These are phyloP conservation scores for Mariannaea sp. DNA, from an alignment of 2,329 filamentous ascomycete genomes.

Conservation along the genomic window DNA sequence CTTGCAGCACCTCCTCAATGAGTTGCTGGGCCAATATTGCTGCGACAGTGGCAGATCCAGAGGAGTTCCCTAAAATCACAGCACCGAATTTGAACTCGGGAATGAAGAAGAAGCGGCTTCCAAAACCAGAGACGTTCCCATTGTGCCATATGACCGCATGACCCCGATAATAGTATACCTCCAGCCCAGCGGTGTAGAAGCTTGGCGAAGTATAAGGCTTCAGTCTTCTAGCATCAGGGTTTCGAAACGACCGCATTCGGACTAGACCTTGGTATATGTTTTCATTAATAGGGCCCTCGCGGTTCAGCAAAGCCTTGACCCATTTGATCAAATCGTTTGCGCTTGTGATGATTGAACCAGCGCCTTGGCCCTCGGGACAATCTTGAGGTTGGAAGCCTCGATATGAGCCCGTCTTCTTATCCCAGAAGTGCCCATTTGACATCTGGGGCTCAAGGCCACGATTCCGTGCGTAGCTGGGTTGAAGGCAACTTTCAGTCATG, in stretches of 20 bases:
- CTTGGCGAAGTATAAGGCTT: slow-evolving; percentile 14
- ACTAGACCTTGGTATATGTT: slow-evolving; percentile 32
- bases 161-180: slow-evolving; percentile 29
- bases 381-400: slow-evolving; percentile 9
- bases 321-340: slow-evolving; percentile 39
- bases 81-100: slow-evolving; percentile 35
- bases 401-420: slow-evolving; percentile 2
- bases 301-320: slow-evolving; percentile 36
- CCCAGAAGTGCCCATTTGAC: slow-evolving; percentile 17
- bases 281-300: slow-evolving; percentile 30
- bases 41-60: slow-evolving; percentile 20
- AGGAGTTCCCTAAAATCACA: slow-evolving; percentile 35
- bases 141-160: slow-evolving; percentile 34
- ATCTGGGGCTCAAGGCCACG: slow-evolving; percentile 30
- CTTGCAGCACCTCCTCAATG: slow-evolving; percentile 23
- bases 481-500: slow-evolving; percentile 36
- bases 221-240: slow-evolving; percentile 17
- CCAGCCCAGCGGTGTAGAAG: slow-evolving; percentile 33
- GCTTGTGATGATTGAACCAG: slow-evolving; percentile 38
- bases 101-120: slow-evolving; percentile 36
- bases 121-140: slow-evolving; percentile 35
- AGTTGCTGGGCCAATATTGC: slow-evolving; percentile 28
- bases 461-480: slow-evolving; percentile 20
- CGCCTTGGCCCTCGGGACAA: slow-evolving; percentile 38
- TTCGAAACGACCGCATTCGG: slow-evolving; percentile 23